These are phyloP conservation scores for Epichloe bromicola DNA, from an alignment of 2,329 filamentous ascomycete species.

Conservation along the genomic window DNA sequence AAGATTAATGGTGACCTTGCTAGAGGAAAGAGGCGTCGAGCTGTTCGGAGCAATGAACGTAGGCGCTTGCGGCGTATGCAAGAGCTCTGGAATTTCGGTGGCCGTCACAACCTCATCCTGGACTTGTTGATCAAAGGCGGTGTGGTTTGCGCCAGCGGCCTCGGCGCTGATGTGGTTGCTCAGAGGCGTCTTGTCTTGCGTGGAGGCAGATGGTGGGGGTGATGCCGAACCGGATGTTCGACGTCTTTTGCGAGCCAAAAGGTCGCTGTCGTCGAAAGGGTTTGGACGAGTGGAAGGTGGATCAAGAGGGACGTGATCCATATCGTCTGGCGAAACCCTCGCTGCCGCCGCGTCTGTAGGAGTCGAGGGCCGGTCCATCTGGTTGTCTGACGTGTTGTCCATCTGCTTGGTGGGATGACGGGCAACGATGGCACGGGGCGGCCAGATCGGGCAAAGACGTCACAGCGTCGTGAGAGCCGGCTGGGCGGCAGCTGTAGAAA, in stretches of 20 bases:
- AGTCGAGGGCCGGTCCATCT: conserved; percentile 41
- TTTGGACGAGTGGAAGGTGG: conserved; percentile 49
- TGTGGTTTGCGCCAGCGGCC: conserved; percentile 12
- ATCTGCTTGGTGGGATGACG: conserved; percentile 2
- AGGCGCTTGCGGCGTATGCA: conserved; percentile 24
- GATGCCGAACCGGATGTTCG: conserved; percentile 46
- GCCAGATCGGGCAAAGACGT: conserved; percentile 32
- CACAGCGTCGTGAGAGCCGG: conserved; percentile 40
- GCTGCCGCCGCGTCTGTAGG: conserved; percentile 34
- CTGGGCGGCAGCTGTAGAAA: conserved; percentile 37
- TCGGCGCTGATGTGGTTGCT: conserved; percentile 11
- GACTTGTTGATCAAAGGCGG: conserved; percentile 24
- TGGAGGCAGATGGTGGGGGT: conserved; percentile 34
- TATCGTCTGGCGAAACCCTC: conserved; percentile 32
- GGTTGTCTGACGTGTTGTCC: conserved; percentile 11
- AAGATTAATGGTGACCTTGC: conserved; percentile 48
- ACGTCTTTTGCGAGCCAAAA: conserved; percentile 46
- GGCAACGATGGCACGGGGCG: conserved; percentile 19
- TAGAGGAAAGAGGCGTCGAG: conserved; percentile 32
- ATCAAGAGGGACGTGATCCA: conserved; percentile 30
- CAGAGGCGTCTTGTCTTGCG: not conserved
- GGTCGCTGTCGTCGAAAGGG: conserved; percentile 47
- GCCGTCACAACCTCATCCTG: not conserved
- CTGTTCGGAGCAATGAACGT: conserved; percentile 15
- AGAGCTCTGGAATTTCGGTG: not conserved